phyloP scores from a whole-genome alignment of 2,329 filamentous ascomycete genomes.

The Thermothelomyces thermophilus region DNA sequence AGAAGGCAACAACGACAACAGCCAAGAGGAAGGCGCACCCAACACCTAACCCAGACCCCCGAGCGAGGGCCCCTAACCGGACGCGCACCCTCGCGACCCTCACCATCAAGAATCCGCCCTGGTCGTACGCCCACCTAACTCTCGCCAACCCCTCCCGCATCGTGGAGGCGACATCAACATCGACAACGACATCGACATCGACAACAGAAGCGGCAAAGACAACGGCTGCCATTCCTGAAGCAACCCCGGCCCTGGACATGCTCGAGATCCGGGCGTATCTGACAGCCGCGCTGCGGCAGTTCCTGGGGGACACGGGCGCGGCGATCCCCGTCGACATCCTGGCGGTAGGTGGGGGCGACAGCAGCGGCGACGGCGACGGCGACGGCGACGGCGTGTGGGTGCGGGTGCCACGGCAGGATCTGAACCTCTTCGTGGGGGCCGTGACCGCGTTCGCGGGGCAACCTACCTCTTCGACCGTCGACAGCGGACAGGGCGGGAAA shows the following conservation, averaged over 20 bases:
- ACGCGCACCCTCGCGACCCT: slow-evolving; percentile 42
- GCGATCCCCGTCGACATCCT: slow-evolving; percentile 66
- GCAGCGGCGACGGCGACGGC: slow-evolving; percentile 31
- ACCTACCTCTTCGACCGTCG: slow-evolving; percentile 8
- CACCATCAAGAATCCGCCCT: slow-evolving; percentile 46
- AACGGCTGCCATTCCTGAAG: background rate
- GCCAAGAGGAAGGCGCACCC: background rate
- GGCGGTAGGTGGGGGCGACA: slow-evolving; percentile 36
- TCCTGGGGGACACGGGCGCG: slow-evolving; percentile 62
- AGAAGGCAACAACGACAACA: too few relatives aligned
- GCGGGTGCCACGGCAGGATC: slow-evolving; percentile 55
- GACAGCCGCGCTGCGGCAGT: slow-evolving; percentile 56
- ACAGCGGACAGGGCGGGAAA: slow-evolving; percentile 23
- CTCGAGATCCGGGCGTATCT: slow-evolving; percentile 59
- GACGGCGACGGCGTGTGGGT: slow-evolving; percentile 48
- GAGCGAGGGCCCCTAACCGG: slow-evolving; percentile 22
- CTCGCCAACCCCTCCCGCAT: slow-evolving; percentile 15
- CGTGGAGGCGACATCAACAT: too few relatives aligned
- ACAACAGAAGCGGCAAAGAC: slow-evolving; percentile 13
- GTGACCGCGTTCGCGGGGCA: slow-evolving; percentile 52
- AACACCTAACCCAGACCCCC: background rate
- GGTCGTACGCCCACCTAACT: slow-evolving; percentile 50
- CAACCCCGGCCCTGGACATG: slow-evolving; percentile 42
- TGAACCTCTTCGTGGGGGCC: slow-evolving; percentile 55
- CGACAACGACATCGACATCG: slow-evolving; percentile 12